phyloP scores from a whole-genome alignment of 1,139 yeast species.

The Kodamaea arcana region DNA sequence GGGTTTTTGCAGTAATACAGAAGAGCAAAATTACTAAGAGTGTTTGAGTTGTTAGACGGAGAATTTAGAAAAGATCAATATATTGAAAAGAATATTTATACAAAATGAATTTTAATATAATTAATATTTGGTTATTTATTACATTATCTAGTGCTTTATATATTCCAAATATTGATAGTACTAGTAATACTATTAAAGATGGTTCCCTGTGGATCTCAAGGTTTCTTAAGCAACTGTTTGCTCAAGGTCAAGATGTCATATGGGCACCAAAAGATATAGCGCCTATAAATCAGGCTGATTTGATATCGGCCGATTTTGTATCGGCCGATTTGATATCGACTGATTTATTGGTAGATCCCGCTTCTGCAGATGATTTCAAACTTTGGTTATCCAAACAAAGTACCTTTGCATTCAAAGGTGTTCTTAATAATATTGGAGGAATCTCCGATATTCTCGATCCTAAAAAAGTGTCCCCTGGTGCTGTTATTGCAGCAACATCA shows the following conservation, averaged over 20 bases:
- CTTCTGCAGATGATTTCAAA: slow-evolving; percentile 37
- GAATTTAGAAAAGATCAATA: too few species aligned
- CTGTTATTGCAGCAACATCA: slow-evolving; percentile 83
- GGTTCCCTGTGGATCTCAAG: not conserved
- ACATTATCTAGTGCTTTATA: not conserved
- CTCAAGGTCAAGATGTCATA: not conserved
- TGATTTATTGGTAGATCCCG: not conserved
- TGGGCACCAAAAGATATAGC: too few species aligned
- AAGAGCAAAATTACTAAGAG: too few species aligned
- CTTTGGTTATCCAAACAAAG: slow-evolving; percentile 56
- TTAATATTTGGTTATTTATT: not conserved
- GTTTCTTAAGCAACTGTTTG: not conserved
- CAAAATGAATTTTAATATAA: not conserved
- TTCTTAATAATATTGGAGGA: slow-evolving; percentile 66
- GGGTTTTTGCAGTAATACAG: too few species aligned
- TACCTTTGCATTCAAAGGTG: slow-evolving; percentile 46
- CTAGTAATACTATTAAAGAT: too few species aligned
- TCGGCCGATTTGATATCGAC: not conserved
- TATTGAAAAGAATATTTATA: too few species aligned
- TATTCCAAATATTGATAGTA: not conserved
- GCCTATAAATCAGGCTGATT: not conserved
- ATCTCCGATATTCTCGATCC: slow-evolving; percentile 20
- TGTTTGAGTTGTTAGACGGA: too few species aligned
- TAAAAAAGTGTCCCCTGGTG: slow-evolving; percentile 56
- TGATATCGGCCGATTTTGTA: not conserved